These are phyloP conservation scores for Strombidium stylifer DNA, from an alignment of 73 alveolate genomes.

Conservation along the genomic window DNA sequence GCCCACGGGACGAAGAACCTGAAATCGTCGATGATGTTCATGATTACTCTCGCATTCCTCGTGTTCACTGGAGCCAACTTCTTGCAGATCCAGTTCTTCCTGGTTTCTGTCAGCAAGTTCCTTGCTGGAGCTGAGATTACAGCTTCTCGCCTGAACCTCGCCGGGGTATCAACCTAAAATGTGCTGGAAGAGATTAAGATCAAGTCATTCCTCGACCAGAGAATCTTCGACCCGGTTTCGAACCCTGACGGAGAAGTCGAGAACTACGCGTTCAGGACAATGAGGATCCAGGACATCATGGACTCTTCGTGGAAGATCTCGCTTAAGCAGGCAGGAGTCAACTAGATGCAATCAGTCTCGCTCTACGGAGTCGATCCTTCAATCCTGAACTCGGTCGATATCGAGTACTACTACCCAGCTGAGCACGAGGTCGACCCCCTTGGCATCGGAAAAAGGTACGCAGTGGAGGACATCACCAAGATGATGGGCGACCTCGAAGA, in stretches of 20 bases:
- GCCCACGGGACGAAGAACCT: constrained; percentile 56
- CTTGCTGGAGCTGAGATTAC: no score
- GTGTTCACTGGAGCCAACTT: constrained; percentile 63
- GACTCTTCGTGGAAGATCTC: no score
- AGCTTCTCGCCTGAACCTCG: no score
- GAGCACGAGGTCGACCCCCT: constrained; percentile 12
- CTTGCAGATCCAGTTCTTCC: no score
- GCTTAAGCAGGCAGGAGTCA: no score
- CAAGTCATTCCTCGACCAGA: not conserved
- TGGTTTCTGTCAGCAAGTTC: no score
- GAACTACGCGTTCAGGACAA: no score
- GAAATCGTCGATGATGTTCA: constrained; percentile 69
- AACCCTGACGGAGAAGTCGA: no score
- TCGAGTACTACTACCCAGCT: not conserved
- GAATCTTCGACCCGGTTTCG: no score
- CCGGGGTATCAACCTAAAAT: no score
- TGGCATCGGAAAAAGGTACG: constrained; percentile 1
- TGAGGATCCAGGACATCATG: no score
- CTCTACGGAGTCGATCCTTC: not conserved
- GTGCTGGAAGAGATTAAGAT: constrained; percentile 6
- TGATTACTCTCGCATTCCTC: constrained; percentile 59
- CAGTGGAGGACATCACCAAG: not conserved
- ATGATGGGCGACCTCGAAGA: constrained; percentile 14
- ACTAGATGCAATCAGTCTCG: no score
- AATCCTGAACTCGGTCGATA: not conserved